These are phyloP conservation scores for Pseudopithomyces chartarum DNA, from an alignment of 2,329 filamentous ascomycete species.

Conservation along the genomic window DNA sequence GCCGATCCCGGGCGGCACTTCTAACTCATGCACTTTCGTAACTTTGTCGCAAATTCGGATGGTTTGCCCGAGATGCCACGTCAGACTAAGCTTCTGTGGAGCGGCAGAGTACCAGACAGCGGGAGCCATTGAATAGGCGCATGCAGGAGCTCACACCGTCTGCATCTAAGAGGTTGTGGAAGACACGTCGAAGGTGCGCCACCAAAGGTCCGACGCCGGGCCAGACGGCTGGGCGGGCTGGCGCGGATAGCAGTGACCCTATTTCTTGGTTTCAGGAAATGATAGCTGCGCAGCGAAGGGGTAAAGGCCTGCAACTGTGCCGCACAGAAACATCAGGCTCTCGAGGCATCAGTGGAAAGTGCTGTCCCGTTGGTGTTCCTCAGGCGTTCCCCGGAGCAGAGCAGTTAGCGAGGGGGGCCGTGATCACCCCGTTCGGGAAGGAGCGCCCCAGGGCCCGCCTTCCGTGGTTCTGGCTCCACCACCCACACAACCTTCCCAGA, in stretches of 20 bases:
- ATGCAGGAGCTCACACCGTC: constrained; percentile 10
- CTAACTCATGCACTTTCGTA: no score
- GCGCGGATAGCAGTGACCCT: constrained; percentile 7
- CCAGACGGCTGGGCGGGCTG: constrained; percentile 7
- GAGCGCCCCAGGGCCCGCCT: constrained; percentile 10
- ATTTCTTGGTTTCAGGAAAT: background rate
- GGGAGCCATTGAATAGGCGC: constrained; percentile 4
- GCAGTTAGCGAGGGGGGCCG: background rate
- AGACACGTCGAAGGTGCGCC: constrained; percentile 14
- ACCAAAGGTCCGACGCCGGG: background rate
- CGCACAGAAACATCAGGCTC: background rate
- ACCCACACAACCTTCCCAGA: constrained; percentile 15
- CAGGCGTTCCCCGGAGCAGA: background rate
- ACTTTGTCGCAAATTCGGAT: background rate
- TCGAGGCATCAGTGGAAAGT: background rate
- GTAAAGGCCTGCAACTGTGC: background rate
- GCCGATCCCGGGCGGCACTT: background rate
- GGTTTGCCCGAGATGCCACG: constrained; percentile 2
- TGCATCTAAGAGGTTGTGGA: background rate
- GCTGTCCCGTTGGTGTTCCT: background rate
- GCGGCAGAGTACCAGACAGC: constrained; percentile 1
- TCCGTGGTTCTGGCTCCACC: constrained; percentile 14
- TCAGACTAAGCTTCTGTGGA: constrained; percentile 8
- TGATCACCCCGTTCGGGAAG: constrained; percentile 5
- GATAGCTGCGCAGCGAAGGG: background rate